Evolutionary conservation across 257 asterid species (phyloP).

Genomic region (Solanum corneliomulleri): DNA sequence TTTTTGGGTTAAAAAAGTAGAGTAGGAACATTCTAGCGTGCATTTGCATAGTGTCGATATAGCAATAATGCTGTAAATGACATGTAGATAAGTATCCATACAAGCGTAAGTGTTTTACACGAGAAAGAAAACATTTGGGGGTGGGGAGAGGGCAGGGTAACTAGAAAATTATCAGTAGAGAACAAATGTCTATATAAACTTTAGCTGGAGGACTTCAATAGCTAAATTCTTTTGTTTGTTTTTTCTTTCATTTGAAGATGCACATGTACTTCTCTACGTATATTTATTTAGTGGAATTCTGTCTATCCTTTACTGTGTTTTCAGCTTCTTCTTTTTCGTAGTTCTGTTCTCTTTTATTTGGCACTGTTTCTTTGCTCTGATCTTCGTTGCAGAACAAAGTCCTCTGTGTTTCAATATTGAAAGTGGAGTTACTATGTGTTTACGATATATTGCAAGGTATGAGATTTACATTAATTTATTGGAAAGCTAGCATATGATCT

Average conservation of each 20-base stretch:
- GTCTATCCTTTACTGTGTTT: neutral
- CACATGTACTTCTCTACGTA: neutral
- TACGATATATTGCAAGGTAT: neutral
- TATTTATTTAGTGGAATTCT: neutral
- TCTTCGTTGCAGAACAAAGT: neutral
- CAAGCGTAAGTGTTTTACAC: neutral
- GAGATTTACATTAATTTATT: neutral
- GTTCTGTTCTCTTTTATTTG: neutral
- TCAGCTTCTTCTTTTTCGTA: neutral
- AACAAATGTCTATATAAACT: neutral
- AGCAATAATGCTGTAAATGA: neutral
- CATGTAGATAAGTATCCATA: neutral
- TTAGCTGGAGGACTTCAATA: neutral
- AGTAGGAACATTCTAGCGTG: neutral
- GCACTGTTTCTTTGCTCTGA: neutral
- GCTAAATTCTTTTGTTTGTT: neutral
- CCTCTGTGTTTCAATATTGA: neutral
- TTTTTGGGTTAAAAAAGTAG: neutral
- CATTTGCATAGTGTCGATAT: neutral
- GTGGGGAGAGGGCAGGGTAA: neutral
- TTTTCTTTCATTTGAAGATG: neutral
- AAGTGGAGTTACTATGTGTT: neutral
- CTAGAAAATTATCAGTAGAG: neutral
- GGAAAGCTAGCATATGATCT: neutral
- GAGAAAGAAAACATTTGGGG: neutral